Conservation (phyloP, 345 rosid genomes). For the Fremontodendron californicum region DNA sequence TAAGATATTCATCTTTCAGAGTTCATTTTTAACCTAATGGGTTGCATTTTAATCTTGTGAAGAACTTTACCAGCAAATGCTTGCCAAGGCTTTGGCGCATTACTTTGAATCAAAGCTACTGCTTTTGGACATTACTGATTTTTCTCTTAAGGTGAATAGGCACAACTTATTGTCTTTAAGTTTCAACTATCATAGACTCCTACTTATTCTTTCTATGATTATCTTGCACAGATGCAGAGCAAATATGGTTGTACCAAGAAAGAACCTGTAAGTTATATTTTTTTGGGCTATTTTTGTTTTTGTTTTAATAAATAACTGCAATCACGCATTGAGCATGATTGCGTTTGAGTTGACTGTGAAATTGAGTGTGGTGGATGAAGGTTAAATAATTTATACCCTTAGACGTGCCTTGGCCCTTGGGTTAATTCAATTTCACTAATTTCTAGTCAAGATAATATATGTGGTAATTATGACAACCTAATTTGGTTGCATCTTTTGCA, state of each 20-base stretch:
- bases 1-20: neutral
- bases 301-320: neutral
- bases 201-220: conserved; percentile 22
- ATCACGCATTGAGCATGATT: neutral
- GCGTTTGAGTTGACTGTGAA: neutral
- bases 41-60: conserved; percentile 22
- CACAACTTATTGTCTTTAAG: neutral
- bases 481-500: conserved; percentile 31
- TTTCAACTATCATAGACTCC: neutral
- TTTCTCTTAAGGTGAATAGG: conserved; percentile 65
- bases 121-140: conserved; percentile 66
- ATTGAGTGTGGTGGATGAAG: neutral
- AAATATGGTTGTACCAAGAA: conserved; percentile 72
- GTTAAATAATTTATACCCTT: neutral
- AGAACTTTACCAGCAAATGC: conserved; percentile 89
- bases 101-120: conserved; percentile 76
- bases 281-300: neutral
- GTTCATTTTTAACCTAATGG: conserved; percentile 10
- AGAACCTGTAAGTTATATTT: conserved; percentile 55
- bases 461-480: neutral
- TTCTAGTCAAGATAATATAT: neutral
- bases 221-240: conserved; percentile 67
- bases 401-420: neutral
- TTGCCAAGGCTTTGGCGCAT: conserved; percentile 85
- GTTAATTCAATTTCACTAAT: conserved; percentile 7